A percentile compares a stretch with the other conserved stretches of the same genome.
These are phyloP conservation scores for Avicennia marina DNA, from an alignment of 257 asterid species.

Conservation along the genomic window DNA sequence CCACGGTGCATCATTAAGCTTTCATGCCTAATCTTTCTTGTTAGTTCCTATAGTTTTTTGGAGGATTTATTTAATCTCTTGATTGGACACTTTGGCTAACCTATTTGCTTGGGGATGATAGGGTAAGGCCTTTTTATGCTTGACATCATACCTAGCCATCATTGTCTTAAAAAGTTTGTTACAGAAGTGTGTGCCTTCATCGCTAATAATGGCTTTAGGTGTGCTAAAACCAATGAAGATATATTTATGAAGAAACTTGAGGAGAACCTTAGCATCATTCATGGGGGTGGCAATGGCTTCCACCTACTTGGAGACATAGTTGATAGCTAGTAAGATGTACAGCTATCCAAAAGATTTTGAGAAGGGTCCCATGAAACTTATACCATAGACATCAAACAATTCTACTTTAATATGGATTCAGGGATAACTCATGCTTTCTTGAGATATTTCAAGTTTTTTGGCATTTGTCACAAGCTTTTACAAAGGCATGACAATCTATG, in stretches of 20 bases:
- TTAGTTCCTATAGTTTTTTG: background rate
- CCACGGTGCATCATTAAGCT: background rate
- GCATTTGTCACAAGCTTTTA: too few species aligned
- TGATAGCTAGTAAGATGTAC: background rate
- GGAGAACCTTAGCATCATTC: background rate
- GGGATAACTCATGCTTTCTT: too few species aligned
- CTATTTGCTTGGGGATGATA: background rate
- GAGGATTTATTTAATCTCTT: background rate
- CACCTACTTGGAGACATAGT: too few species aligned
- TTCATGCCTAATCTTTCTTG: background rate
- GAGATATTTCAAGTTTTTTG: too few species aligned
- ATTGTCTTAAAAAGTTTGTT: background rate
- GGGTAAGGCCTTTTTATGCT: background rate
- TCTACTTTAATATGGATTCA: too few species aligned
- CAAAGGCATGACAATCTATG: too few species aligned
- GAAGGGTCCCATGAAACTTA: background rate
- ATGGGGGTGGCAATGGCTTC: too few species aligned
- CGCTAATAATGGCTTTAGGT: background rate
- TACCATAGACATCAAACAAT: background rate
- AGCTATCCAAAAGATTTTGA: background rate
- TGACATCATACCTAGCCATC: background rate
- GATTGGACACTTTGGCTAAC: background rate
- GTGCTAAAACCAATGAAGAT: background rate
- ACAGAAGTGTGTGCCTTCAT: background rate
- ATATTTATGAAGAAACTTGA: background rate